Evolutionary conservation across 805 yeast genomes (phyloP).

Genomic region (Kluyveromyces wickerhamii): DNA sequence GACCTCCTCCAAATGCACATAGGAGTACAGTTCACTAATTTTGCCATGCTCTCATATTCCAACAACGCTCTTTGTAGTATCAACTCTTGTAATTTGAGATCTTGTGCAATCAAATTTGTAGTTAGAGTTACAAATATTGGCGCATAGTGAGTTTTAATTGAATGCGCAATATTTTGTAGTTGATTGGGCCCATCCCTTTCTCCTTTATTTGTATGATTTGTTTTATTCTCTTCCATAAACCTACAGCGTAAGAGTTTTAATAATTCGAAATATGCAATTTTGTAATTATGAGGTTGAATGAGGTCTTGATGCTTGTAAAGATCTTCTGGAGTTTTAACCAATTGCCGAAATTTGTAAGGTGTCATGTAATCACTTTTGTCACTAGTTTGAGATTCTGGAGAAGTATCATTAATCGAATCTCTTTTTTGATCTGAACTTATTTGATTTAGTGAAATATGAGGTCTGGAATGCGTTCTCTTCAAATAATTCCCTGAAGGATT

Average conservation of each 20-base stretch:
- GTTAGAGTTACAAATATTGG: slow-evolving; percentile 76
- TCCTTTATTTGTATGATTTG: slow-evolving; percentile 1
- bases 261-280: slow-evolving; percentile 15
- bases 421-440: background rate
- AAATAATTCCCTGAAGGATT: background rate
- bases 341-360: slow-evolving; percentile 17
- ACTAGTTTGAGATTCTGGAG: slow-evolving; percentile 8
- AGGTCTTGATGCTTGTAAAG: slow-evolving; percentile 13
- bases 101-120: slow-evolving; percentile 62
- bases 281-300: slow-evolving; percentile 21
- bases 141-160: slow-evolving; percentile 45
- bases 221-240: slow-evolving; percentile 8
- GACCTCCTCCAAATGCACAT: slow-evolving; percentile 82
- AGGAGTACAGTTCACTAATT: slow-evolving; percentile 56
- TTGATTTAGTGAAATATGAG: slow-evolving; percentile 18
- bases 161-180: slow-evolving; percentile 31
- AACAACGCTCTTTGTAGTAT: slow-evolving; percentile 47
- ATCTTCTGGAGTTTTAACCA: slow-evolving; percentile 19
- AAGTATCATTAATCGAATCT: slow-evolving; percentile 3
- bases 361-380: slow-evolving; percentile 6
- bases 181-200: slow-evolving; percentile 12
- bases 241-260: slow-evolving; percentile 12
- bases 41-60: slow-evolving; percentile 46
- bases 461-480: slow-evolving; percentile 13
- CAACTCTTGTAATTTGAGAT: slow-evolving; percentile 53